These are phyloP conservation scores for Metarhizium brunneum DNA, from an alignment of 2,329 filamentous ascomycete species.

Conservation along the genomic window DNA sequence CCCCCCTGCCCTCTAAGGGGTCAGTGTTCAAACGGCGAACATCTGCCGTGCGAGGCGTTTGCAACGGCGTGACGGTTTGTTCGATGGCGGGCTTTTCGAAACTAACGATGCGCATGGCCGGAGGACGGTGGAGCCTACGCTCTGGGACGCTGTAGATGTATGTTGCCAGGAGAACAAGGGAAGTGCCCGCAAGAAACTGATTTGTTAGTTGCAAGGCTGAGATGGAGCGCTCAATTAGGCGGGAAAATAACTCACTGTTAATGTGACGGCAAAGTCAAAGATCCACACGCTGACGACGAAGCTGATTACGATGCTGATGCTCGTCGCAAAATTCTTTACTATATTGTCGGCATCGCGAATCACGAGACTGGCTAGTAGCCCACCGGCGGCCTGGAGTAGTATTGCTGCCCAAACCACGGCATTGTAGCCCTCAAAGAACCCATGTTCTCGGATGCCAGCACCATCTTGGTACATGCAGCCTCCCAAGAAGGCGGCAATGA, in stretches of 20 bases:
- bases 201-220: background rate
- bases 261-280: conserved; percentile 69
- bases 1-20: conserved; percentile 29
- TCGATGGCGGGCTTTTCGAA: conserved; percentile 69
- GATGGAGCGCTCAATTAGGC: background rate
- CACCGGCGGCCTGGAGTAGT: conserved; percentile 71
- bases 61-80: conserved; percentile 27
- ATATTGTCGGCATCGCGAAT: conserved; percentile 53
- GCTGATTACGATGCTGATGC: conserved; percentile 82
- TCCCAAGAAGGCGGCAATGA: conserved; percentile 80
- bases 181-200: conserved; percentile 75
- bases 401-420: conserved; percentile 84
- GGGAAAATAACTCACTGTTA: conserved; percentile 49
- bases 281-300: conserved; percentile 78
- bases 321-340: conserved; percentile 87
- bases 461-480: conserved; percentile 86
- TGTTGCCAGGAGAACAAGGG: conserved; percentile 69
- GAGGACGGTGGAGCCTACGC: conserved; percentile 43
- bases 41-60: conserved; percentile 22
- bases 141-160: conserved; percentile 74
- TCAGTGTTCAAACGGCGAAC: conserved; percentile 26
- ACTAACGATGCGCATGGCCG: conserved; percentile 58
- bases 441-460: conserved; percentile 68
- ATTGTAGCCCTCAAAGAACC: conserved; percentile 94
- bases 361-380: conserved; percentile 55